Base-by-base conservation (phyloP, 495 filamentous ascomycete genomes). In the Cryomyces minteri region DNA sequence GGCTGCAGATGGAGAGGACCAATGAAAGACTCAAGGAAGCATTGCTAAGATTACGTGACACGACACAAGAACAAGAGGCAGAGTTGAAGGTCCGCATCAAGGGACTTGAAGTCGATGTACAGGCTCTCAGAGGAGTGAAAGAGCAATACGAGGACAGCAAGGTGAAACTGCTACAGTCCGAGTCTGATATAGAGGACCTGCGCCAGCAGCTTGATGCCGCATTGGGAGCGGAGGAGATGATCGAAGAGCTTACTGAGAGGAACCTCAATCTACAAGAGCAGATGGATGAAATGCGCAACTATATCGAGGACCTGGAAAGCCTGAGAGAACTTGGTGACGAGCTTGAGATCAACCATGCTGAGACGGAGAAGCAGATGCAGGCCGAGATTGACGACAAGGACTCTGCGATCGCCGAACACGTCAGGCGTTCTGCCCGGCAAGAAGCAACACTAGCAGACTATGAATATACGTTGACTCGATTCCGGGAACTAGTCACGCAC, bases 291-390 rank as follows among this genome's bases (percentile, higher is more conserved):
- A 70, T 95, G 41, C 76, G 79, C 48, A 72, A 73, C 25, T 75
- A 76, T 1, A 81, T 95, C 46, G 80, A 88, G 44, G 87, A 95
- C 43, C 66, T 95, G 2, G 84, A 94, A 56, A 76, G 70, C 31
- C 60, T 96, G 40, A 88, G 87, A 56, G 90, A 96, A 50, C 75
- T 96, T 41, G 86, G 81, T 51, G 88, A 96, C 51, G 92, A 96
- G 58, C 72, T 96, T 7, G 88, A 95, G 57, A 76, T 84, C 54
- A 94, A 93, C 52, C 86, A 94, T 59, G 71, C 86, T 10, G 87
- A 94, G 55, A 82, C 84, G 8, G 84, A 88, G 53, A 93, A 87
- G 55, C 86, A 96, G 58, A 74, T 98, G 61, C 86, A 92, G 59
- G 85, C 90, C 46, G 88, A 94, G 51, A 73, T 95, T 28, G 85